Conservation (phyloP, 2,329 filamentous ascomycete species). For the Mycosphaerella arachidis region DNA sequence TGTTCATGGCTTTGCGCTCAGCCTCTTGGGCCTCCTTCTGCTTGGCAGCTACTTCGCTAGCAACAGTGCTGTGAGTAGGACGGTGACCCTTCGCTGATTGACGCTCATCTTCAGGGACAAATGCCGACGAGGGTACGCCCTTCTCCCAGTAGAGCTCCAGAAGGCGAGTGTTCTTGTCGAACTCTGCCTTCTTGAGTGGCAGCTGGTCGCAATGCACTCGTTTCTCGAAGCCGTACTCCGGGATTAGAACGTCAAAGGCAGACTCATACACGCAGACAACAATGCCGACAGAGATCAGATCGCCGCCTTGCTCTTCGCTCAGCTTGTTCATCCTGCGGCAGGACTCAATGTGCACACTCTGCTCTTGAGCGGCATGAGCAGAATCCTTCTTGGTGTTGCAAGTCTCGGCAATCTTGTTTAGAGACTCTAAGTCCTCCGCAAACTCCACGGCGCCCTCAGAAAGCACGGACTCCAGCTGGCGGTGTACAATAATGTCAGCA, state of each 20-base stretch:
- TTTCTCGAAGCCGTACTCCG: slow-evolving; percentile 98
- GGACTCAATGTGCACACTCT: slow-evolving; percentile 97
- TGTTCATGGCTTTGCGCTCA: slow-evolving; percentile 88
- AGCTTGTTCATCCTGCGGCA: slow-evolving; percentile 94
- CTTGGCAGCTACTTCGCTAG: slow-evolving; percentile 75
- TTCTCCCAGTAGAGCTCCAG: slow-evolving; percentile 99
- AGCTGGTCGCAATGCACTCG: slow-evolving; percentile 97
- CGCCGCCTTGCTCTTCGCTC: slow-evolving; percentile 77
- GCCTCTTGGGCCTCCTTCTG: slow-evolving; percentile 87
- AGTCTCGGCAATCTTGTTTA: slow-evolving; percentile 88
- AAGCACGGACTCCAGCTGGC: slow-evolving; percentile 82
- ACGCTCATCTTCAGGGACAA: slow-evolving; percentile 93
- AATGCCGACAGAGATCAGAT: slow-evolving; percentile 91
- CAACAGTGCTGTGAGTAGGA: slow-evolving; percentile 56
- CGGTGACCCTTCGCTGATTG: slow-evolving; percentile 65
- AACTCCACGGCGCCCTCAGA: slow-evolving; percentile 80
- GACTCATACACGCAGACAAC: slow-evolving; percentile 98
- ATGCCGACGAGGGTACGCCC: slow-evolving; percentile 91
- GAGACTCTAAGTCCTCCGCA: slow-evolving; percentile 77
- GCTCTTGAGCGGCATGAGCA: slow-evolving; percentile 93
- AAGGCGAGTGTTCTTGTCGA: slow-evolving; percentile 89
- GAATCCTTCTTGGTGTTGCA: slow-evolving; percentile 99
- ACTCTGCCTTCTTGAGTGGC: slow-evolving; percentile 98
- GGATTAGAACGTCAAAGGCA: slow-evolving; percentile 95
- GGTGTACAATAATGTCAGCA: slow-evolving; percentile 90